Evolutionary conservation across 768 basidiomycete genomes (phyloP).

Genomic region (Pleurotus salmoneostramineus): DNA sequence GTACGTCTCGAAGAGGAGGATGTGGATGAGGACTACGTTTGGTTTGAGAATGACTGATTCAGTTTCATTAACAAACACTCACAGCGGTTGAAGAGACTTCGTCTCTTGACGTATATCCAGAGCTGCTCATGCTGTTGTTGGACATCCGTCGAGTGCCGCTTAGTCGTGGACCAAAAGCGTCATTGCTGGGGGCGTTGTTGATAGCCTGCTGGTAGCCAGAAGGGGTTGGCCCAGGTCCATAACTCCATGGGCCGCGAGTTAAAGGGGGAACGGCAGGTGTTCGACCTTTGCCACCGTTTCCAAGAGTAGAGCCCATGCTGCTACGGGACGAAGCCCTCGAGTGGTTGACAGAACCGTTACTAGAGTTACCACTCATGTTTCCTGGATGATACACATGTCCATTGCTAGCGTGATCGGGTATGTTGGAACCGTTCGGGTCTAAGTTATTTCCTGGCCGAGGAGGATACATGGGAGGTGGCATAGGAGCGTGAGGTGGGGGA

Average conservation of each 20-base stretch:
- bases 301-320: conserved; percentile 16
- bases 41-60: no score
- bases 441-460: conserved; percentile 23
- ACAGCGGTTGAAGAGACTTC: conserved; percentile 77
- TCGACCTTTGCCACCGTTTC: conserved; percentile 15
- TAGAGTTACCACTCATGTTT: conserved; percentile 13
- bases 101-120: conserved; percentile 61
- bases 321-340: conserved; percentile 26
- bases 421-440: conserved; percentile 14
- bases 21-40: conserved; percentile 74
- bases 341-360: conserved; percentile 19
- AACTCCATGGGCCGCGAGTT: conserved; percentile 61
- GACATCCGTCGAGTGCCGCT: conserved; percentile 45
- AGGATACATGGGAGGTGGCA: conserved; percentile 12
- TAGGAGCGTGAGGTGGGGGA: conserved; percentile 18
- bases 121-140: conserved; percentile 43
- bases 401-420: conserved; percentile 20
- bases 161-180: conserved; percentile 64
- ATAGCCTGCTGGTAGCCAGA: conserved; percentile 15
- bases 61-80: conserved; percentile 38
- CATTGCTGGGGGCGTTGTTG: conserved; percentile 25
- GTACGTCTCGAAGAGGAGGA: conserved; percentile 80
- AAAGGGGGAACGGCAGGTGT: conserved; percentile 17
- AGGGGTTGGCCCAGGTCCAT: conserved; percentile 53
- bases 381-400: conserved; percentile 20